Evolutionary conservation across 106 monocot species (phyloP).

Genomic region (Acorus calamus): DNA sequence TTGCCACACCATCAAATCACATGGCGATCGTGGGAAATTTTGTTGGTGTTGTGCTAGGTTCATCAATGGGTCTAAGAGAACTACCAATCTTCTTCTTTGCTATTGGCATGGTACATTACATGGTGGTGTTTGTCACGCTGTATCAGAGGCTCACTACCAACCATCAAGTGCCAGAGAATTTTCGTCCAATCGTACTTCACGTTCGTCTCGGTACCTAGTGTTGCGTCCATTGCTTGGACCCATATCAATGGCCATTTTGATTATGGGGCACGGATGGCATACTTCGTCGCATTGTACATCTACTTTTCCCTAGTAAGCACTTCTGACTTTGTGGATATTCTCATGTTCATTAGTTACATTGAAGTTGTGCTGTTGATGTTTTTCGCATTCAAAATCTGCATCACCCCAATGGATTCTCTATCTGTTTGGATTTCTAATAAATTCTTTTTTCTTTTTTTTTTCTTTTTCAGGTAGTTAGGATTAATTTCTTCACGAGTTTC

Average conservation of each 20-base stretch:
- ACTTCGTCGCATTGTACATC: conserved; percentile 47
- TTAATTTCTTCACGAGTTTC: conserved; percentile 50
- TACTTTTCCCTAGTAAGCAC: conserved; percentile 52
- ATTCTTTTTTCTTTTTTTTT: neutral
- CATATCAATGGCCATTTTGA: conserved; percentile 46
- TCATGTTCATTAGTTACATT: neutral
- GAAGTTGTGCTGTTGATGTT: too few species aligned
- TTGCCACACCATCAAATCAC: conserved; percentile 77
- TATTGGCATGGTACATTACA: conserved; percentile 70
- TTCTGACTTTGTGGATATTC: neutral
- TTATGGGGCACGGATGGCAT: conserved; percentile 34
- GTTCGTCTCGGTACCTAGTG: conserved; percentile 68
- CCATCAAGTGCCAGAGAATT: conserved; percentile 48
- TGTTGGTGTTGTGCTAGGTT: conserved; percentile 49
- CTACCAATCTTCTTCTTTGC: conserved; percentile 62
- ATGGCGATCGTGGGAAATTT: conserved; percentile 70
- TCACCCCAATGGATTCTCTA: too few species aligned
- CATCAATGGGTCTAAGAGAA: conserved; percentile 42
- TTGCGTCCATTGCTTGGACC: conserved; percentile 69
- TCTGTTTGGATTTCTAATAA: too few species aligned
- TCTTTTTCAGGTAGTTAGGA: conserved; percentile 33
- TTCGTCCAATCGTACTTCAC: conserved; percentile 80
- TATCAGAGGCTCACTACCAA: conserved; percentile 82
- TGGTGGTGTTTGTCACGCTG: conserved; percentile 79
- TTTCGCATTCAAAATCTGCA: too few species aligned